Conservation (phyloP, 768 basidiomycete species). For the Amanita thiersii region DNA sequence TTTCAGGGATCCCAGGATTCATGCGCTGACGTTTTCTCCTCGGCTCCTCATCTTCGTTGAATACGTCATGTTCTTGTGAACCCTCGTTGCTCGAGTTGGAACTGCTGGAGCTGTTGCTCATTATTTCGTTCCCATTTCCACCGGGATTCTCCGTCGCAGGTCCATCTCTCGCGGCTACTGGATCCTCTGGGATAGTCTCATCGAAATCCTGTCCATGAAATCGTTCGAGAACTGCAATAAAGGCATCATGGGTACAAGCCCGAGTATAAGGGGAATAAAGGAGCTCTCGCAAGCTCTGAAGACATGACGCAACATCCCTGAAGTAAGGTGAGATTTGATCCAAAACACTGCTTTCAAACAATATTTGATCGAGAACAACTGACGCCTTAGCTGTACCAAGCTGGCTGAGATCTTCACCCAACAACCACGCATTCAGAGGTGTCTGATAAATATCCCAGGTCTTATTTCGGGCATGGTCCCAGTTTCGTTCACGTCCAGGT, state of each 20-base stretch:
- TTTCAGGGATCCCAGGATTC: too few relatives aligned
- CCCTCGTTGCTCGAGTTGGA: too few relatives aligned
- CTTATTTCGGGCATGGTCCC: too few relatives aligned
- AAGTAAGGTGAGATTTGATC: not conserved
- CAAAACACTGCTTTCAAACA: not conserved
- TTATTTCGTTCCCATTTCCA: too few relatives aligned
- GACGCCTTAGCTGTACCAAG: not conserved
- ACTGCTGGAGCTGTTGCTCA: too few relatives aligned
- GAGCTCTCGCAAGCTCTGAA: not conserved
- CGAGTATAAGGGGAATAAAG: not conserved
- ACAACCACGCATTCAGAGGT: not conserved
- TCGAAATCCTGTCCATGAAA: not conserved
- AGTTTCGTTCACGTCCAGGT: not conserved
- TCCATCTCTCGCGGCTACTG: not conserved
- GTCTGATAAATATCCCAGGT: too few relatives aligned
- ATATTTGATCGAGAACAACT: not conserved
- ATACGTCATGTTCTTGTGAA: too few relatives aligned
- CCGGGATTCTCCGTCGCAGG: not conserved
- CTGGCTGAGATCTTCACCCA: not conserved
- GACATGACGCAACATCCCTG: not conserved
- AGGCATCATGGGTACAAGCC: not conserved
- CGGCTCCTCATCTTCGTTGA: too few relatives aligned
- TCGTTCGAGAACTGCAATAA: not conserved
- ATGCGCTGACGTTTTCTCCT: too few relatives aligned
- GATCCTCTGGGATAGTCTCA: not conserved